Conservation (phyloP, 2,329 filamentous ascomycete genomes). For the Xylaria sp. region DNA sequence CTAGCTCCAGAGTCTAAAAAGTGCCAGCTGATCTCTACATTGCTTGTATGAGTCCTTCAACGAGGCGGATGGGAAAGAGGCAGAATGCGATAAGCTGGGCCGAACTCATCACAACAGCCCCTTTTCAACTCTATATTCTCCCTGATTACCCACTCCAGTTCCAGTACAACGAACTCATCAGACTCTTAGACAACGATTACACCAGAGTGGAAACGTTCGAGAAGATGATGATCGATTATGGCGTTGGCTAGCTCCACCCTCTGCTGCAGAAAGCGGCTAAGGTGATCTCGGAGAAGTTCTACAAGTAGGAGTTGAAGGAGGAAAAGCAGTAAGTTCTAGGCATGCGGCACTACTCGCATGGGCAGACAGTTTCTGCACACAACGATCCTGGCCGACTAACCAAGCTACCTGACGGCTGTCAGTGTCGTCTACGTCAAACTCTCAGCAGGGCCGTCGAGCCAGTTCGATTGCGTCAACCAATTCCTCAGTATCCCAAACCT, state of each 20-base stretch:
- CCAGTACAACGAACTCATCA: constrained; percentile 17
- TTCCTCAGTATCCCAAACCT: neutral
- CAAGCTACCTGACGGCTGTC: neutral
- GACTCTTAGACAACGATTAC: constrained; percentile 1
- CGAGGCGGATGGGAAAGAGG: constrained; percentile 15
- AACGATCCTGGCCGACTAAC: neutral
- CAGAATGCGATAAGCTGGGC: constrained; percentile 9
- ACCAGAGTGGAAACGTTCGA: constrained; percentile 17
- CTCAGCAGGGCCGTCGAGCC: neutral
- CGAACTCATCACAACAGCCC: neutral
- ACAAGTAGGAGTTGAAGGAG: neutral
- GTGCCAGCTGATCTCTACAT: constrained; percentile 18
- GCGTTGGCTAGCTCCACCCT: constrained; percentile 17
- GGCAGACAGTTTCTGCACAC: constrained; percentile 6
- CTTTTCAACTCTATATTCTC: constrained; percentile 4
- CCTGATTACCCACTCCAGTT: constrained; percentile 26
- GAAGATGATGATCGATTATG: constrained; percentile 26
- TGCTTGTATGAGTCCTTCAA: constrained; percentile 20
- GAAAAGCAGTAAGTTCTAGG: constrained; percentile 1
- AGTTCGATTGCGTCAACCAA: neutral
- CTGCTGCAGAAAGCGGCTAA: constrained; percentile 13
- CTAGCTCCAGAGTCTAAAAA: neutral
- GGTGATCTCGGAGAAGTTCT: constrained; percentile 9
- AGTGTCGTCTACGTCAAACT: neutral
- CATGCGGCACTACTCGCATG: constrained; percentile 22